Base-by-base conservation (phyloP, 2,329 filamentous ascomycete genomes). In the Microdochium paspali region DNA sequence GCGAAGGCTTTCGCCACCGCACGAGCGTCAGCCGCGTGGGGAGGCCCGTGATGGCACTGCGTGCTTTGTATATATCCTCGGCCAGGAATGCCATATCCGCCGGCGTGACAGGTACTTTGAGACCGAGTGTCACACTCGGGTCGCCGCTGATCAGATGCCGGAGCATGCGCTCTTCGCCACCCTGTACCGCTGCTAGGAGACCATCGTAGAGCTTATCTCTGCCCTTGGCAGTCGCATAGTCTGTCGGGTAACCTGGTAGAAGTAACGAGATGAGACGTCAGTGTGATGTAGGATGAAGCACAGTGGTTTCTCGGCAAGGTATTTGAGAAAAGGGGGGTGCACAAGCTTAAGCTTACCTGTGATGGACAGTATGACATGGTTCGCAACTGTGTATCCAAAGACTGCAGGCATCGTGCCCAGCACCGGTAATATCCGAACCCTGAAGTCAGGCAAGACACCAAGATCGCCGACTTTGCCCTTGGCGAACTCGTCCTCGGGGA, bases 381-480 rank as follows among this genome's bases (percentile, higher is more conserved):
- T 98, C 3, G 93, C 93, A 9, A 87, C 80, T 0, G 85, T 87
- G 48, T 96, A 86, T 9, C 93, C 93, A 63, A 98, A 98, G 1
- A 97, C 84, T 2, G 93, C 91, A 0, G 93, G 93, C 90, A 98
- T 96, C 0, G 93, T 98, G 1, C 93, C 93, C 3, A 98, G 70
- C 0, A 98, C 93, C 0, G 93, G 93, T 9, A 98, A 68, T 49
- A 98, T 98, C n/a, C 93, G 79, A 10, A 95, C 88, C 23, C 93
- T 79, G 65, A 98, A 98, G 61, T 95, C 90, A 1, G 90, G 87
- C 45, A 98, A 76, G 0, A 94, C 87, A 40, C 90, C 87, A 0
- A 97, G 74, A 54, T 96, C 90, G 24, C 85, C 84, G 0, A 97
- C 89, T 18, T 82, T 74, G 18, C 93, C 93, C 66, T 93, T 95